A percentile compares a stretch with the other conserved stretches of the same genome.
These are phyloP conservation scores for Salvia hispanica DNA, from an alignment of 257 asterid genomes.

Conservation along the genomic window DNA sequence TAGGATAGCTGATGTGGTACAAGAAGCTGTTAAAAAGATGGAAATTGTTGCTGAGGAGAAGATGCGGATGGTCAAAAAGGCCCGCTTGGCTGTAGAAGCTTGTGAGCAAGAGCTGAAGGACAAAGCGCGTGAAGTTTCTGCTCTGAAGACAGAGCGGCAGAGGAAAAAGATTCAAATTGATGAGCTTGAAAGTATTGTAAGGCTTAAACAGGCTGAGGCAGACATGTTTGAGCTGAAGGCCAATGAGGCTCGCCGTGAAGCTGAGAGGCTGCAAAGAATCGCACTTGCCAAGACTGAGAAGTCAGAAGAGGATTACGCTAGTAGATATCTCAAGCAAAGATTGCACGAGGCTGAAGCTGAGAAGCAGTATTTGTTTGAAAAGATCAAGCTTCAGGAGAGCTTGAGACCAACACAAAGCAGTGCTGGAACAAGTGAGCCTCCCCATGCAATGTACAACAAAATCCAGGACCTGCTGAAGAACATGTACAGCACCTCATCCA, in stretches of 20 bases:
- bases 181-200: slow-evolving; percentile 78
- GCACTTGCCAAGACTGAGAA: slow-evolving; percentile 77
- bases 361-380: slow-evolving; percentile 75
- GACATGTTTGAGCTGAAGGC: slow-evolving; percentile 88
- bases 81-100: slow-evolving; percentile 69
- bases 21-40: slow-evolving; percentile 90
- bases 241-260: slow-evolving; percentile 82
- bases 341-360: slow-evolving; percentile 89
- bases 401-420: slow-evolving; percentile 64
- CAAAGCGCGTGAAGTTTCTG: slow-evolving; percentile 72
- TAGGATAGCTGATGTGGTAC: slow-evolving; percentile 86
- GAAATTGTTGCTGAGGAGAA: slow-evolving; percentile 85
- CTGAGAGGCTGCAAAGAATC: slow-evolving; percentile 79
- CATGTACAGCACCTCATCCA: slow-evolving; percentile 51
- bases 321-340: slow-evolving; percentile 79
- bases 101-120: slow-evolving; percentile 90
- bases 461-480: slow-evolving; percentile 73
- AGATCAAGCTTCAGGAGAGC: slow-evolving; percentile 80
- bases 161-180: slow-evolving; percentile 77
- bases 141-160: slow-evolving; percentile 75
- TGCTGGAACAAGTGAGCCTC: slow-evolving; percentile 58
- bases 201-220: slow-evolving; percentile 92
- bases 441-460: slow-evolving; percentile 58
- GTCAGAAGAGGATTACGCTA: slow-evolving; percentile 79
- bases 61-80: slow-evolving; percentile 83